These are phyloP conservation scores for Hyaloperonospora brassicae DNA, from an alignment of 352 stramenopile species.

Conservation along the genomic window DNA sequence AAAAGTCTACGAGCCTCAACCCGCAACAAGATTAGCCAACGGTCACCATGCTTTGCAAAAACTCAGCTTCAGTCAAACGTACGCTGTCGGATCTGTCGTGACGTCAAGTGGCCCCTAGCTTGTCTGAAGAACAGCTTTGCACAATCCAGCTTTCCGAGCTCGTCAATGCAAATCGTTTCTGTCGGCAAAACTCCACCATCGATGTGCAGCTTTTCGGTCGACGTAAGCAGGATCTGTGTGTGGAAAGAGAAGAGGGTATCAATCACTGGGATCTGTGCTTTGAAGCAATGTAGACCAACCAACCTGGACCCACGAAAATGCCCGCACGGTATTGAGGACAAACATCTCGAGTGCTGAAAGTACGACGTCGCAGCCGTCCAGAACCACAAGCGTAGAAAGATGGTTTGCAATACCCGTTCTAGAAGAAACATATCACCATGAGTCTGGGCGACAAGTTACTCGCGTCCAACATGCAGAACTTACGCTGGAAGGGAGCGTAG, in stretches of 20 bases:
- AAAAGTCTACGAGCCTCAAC: constrained; percentile 16
- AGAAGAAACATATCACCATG: neutral
- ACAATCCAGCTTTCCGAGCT: constrained; percentile 33
- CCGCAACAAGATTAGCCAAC: constrained; percentile 1
- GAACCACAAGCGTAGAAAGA: constrained; percentile 31
- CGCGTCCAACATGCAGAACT: constrained; percentile 1
- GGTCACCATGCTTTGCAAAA: neutral
- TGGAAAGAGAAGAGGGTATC: neutral
- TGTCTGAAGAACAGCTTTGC: constrained; percentile 44
- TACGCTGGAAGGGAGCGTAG: constrained; percentile 35
- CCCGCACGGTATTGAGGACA: constrained; percentile 30
- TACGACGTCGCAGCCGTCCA: constrained; percentile 59
- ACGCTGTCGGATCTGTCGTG: constrained; percentile 34
- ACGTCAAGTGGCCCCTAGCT: constrained; percentile 30
- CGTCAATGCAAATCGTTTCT: constrained; percentile 27
- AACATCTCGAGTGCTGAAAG: constrained; percentile 35
- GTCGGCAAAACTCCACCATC: constrained; percentile 11
- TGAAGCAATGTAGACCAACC: neutral
- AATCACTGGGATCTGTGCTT: too few relatives aligned
- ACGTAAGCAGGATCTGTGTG: constrained; percentile 32
- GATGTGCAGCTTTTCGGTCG: constrained; percentile 24
- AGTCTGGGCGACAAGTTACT: neutral
- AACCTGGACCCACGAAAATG: constrained; percentile 41
- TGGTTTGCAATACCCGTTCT: constrained; percentile 17
- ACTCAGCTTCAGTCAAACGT: constrained; percentile 13